Evolutionary conservation across 345 rosid species (phyloP), one percentile per base, ranked within the genome.

Genomic region (rapeseed (Brassica napus)): DNA sequence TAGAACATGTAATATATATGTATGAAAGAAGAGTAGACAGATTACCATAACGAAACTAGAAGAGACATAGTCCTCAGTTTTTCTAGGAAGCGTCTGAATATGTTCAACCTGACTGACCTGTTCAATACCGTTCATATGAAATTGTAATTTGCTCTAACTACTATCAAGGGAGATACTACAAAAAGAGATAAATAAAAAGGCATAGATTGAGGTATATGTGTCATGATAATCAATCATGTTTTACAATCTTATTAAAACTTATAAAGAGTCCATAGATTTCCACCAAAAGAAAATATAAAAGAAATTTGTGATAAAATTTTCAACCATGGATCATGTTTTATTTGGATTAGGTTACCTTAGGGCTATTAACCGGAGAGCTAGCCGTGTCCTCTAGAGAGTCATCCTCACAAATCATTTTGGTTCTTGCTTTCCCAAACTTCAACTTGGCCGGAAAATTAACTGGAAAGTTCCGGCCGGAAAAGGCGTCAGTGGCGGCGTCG

Each of bases 361-460:
- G 94, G 75, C 92, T 89, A 61, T 85, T 89, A 62, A 86, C 90
- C 77, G 97, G 96, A 76, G 98, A 94, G 73, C 90, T 94, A 60
- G 97, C 98, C 66, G 98, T 94, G 69, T 94, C 98, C 77, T 94
- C 97, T 79, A 94, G 84, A 62, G 94, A 89, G 72, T 92, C 94
- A 79, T 92, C 97, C 26, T 76, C 78, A 2, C 59, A 81, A 67
- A 91, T 83, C 62, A 85, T 81, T 42, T 72, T 82, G 78, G 86
- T 81, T 86, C 90, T 88, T 69, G 78, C 84, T 74, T 83, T 88
- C 82, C 87, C 82, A 77, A 85, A 82, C 80, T 77, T 84, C 60
- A 87, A 60, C 35, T 87, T 89, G 62, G 44, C 82, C 1, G 87
- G 86, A 39, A 71, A 71, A 39, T 85, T 87, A 65, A 68, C 84